Evolutionary conservation across 169 alveolate genomes (phyloP).

Genomic region (Plasmodium reichenowi): DNA sequence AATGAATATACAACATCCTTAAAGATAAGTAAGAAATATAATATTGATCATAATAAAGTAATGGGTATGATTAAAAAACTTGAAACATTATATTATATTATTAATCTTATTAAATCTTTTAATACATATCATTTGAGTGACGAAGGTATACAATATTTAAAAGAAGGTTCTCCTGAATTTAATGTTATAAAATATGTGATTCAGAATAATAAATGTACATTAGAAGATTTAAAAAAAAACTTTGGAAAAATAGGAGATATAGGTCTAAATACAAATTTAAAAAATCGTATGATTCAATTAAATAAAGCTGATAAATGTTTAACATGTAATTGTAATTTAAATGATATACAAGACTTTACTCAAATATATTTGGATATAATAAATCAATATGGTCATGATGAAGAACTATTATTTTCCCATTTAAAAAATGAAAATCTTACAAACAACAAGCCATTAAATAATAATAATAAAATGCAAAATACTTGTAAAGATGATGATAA

Average conservation of each 20-base stretch:
- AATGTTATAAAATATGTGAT: conserved; percentile 77
- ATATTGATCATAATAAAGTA: conserved; percentile 84
- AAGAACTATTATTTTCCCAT: conserved; percentile 6
- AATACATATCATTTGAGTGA: conserved; percentile 79
- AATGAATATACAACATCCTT: conserved; percentile 58
- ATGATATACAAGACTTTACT: conserved; percentile 70
- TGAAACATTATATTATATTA: conserved; percentile 83
- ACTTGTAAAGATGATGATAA: neutral
- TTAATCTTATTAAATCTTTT: conserved; percentile 78
- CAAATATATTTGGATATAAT: conserved; percentile 3
- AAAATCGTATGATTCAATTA: conserved; percentile 17
- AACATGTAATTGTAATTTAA: conserved; percentile 17
- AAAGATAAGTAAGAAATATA: conserved; percentile 67
- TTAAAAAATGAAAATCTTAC: neutral
- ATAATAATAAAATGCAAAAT: no score
- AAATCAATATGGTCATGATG: conserved; percentile 26
- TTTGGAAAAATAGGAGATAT: conserved; percentile 41
- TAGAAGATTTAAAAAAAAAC: neutral
- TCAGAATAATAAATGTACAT: conserved; percentile 30
- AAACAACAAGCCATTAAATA: no score
- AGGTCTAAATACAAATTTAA: conserved; percentile 40
- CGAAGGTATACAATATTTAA: conserved; percentile 83
- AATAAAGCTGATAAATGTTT: conserved; percentile 51
- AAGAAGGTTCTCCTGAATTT: conserved; percentile 86
- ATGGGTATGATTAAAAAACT: conserved; percentile 85